Percentiles rank a stretch among this genome's conserved stretches.
These are phyloP conservation scores for Limnomonas spitsbergensis DNA, from an alignment of 139 green algal genomes.

Conservation along the genomic window DNA sequence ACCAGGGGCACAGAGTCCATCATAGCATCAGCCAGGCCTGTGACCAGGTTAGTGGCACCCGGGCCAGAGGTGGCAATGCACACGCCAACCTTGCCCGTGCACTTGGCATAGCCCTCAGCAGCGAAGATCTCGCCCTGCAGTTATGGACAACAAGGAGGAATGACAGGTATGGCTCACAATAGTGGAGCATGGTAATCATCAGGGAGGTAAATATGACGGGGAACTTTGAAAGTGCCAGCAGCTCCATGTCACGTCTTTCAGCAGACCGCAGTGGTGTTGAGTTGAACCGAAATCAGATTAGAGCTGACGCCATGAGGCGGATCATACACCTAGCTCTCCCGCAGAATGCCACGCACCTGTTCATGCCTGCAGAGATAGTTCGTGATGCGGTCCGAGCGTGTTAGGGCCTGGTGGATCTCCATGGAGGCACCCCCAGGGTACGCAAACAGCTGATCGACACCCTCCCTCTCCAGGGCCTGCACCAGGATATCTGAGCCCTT, in stretches of 20 bases:
- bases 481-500: conserved; percentile 98
- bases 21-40: conserved; percentile 95
- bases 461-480: conserved; percentile 91
- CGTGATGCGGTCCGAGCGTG: conserved; percentile 74
- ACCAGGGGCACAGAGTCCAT: conserved; percentile 96
- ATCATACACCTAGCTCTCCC: no score
- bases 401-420: conserved; percentile 99
- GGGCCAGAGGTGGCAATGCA: conserved; percentile 98
- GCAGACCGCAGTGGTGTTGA: no score
- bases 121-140: conserved; percentile 97
- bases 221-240: no score
- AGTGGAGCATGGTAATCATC: no score
- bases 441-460: conserved; percentile 66
- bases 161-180: neutral
- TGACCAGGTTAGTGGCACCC: conserved; percentile 98
- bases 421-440: conserved; percentile 93
- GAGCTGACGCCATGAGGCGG: no score
- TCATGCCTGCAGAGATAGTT: conserved; percentile 99
- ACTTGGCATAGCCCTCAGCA: conserved; percentile 98
- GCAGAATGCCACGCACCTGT: no score
- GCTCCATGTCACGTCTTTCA: no score
- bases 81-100: conserved; percentile 90
- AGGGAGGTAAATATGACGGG: no score
- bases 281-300: no score
- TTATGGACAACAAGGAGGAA: no score